phyloP scores from a whole-genome alignment of 495 filamentous ascomycete genomes.

The Aspergillus avenaceus region DNA sequence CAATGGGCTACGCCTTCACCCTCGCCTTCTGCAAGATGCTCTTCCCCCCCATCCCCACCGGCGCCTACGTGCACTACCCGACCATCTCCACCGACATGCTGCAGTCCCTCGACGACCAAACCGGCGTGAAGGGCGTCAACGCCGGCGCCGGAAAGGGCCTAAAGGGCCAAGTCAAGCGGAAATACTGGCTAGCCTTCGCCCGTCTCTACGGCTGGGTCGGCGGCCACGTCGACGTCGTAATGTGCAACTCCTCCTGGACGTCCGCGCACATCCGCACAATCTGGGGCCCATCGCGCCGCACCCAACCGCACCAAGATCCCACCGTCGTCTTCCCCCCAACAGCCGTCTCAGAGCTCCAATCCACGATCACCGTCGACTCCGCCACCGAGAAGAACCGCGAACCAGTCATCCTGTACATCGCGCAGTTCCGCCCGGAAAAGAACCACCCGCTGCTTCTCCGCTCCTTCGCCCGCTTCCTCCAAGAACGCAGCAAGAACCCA shows the following conservation, averaged over 20 bases:
- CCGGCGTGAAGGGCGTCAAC: conserved; percentile 71
- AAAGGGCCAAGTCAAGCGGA: conserved; percentile 62
- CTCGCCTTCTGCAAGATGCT: conserved; percentile 77
- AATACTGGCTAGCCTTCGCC: conserved; percentile 87
- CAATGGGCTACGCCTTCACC: conserved; percentile 95
- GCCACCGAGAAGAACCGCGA: conserved; percentile 64
- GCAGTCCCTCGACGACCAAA: conserved; percentile 64
- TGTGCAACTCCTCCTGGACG: conserved; percentile 97
- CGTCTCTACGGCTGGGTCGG: conserved; percentile 76
- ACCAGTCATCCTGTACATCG: conserved; percentile 79
- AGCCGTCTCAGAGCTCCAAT: conserved; percentile 76
- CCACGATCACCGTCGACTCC: conserved; percentile 61
- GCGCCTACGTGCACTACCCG: conserved; percentile 95
- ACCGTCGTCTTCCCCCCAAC: conserved; percentile 87
- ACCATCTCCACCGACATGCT: conserved; percentile 99
- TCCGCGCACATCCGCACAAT: conserved; percentile 74
- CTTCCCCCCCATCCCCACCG: conserved; percentile 78
- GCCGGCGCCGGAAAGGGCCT: conserved; percentile 70
- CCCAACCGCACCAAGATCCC: conserved; percentile 30
- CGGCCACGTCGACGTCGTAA: conserved; percentile 78
- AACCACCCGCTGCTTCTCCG: conserved; percentile 82
- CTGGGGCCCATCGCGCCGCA: conserved; percentile 63
- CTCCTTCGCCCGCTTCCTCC: conserved; percentile 72
- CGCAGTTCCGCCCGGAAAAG: conserved; percentile 96
- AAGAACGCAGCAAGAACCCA: conserved; percentile 47